These are phyloP conservation scores for Debaryomyces robertsiae DNA, from an alignment of 1,139 yeast genomes.

Conservation along the genomic window DNA sequence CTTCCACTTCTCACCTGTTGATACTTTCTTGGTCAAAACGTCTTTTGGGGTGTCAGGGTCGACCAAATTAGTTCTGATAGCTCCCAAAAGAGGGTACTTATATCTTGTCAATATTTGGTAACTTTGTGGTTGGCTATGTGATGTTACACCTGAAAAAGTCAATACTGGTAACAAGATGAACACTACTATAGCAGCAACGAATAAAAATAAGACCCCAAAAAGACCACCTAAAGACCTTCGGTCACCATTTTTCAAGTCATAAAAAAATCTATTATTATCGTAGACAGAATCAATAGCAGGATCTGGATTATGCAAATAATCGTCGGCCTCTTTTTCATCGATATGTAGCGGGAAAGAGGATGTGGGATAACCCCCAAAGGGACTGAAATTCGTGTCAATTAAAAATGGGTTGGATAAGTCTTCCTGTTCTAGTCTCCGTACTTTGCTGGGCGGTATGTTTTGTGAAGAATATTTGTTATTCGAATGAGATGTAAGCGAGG, in stretches of 20 bases:
- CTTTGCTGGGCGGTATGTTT: slow-evolving; percentile 14
- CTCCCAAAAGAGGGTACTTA: slow-evolving; percentile 58
- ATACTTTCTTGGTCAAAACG: slow-evolving; percentile 48
- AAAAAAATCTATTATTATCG: slow-evolving; percentile 61
- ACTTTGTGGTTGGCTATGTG: slow-evolving; percentile 29
- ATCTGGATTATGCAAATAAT: slow-evolving; percentile 89
- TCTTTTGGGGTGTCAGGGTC: slow-evolving; percentile 78
- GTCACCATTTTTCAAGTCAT: slow-evolving; percentile 65
- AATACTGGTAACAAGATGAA: slow-evolving; percentile 75
- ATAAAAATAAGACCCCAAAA: slow-evolving; percentile 57
- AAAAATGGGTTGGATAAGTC: slow-evolving; percentile 24
- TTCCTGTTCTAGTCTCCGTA: slow-evolving; percentile 16
- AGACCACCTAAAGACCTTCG: slow-evolving; percentile 59
- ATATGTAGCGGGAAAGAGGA: slow-evolving; percentile 80
- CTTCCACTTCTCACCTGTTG: slow-evolving; percentile 62
- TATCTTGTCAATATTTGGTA: slow-evolving; percentile 57
- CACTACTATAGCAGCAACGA: slow-evolving; percentile 61
- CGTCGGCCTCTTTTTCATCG: slow-evolving; percentile 91
- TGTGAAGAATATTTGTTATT: slow-evolving; percentile 12
- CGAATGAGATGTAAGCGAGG: slow-evolving; percentile 40
- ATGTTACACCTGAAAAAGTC: slow-evolving; percentile 67
- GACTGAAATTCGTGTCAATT: slow-evolving; percentile 52
- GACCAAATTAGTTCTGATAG: slow-evolving; percentile 61
- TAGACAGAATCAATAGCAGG: slow-evolving; percentile 83
- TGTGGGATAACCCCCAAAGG: slow-evolving; percentile 95